phyloP scores from a whole-genome alignment of 306 rosid genomes.

The Prunus armeniaca region DNA sequence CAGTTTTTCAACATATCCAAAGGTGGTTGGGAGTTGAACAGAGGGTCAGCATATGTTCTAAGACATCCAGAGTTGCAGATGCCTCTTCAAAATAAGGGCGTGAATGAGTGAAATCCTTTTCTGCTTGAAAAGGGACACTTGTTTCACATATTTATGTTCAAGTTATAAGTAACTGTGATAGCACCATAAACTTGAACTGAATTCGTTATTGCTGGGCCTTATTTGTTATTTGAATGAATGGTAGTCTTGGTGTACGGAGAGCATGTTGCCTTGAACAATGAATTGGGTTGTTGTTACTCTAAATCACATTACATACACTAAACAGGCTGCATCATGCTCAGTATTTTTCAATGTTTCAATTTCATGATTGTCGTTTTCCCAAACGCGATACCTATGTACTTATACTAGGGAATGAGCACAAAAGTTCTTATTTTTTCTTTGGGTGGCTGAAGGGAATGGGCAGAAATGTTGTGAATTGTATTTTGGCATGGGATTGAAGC shows the following conservation, averaged over 20 bases:
- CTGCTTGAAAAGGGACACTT: slow-evolving; percentile 8
- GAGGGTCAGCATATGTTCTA: slow-evolving; percentile 34
- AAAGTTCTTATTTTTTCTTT: too few relatives aligned
- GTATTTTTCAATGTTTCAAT: too few relatives aligned
- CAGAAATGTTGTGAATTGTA: too few relatives aligned
- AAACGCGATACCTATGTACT: too few relatives aligned
- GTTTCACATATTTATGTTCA: neutral
- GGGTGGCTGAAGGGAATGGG: too few relatives aligned
- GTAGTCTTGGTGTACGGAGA: neutral
- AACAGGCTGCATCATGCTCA: too few relatives aligned
- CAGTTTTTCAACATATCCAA: slow-evolving; percentile 49
- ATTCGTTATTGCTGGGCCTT: neutral
- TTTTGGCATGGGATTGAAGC: too few relatives aligned
- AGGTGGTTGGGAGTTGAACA: slow-evolving; percentile 74
- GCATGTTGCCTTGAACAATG: neutral
- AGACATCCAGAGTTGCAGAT: slow-evolving; percentile 65
- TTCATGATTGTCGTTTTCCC: too few relatives aligned
- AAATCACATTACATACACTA: too few relatives aligned
- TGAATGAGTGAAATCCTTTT: slow-evolving; percentile 15
- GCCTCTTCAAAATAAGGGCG: slow-evolving; percentile 32
- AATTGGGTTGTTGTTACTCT: too few relatives aligned
- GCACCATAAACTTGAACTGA: neutral
- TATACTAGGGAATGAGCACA: too few relatives aligned
- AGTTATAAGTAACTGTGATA: neutral
- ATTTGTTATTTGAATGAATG: neutral